Percentiles rank a stretch among this genome's conserved stretches.
Evolutionary conservation across 768 basidiomycete species (phyloP).

Genomic region (Dendrothele bispora): DNA sequence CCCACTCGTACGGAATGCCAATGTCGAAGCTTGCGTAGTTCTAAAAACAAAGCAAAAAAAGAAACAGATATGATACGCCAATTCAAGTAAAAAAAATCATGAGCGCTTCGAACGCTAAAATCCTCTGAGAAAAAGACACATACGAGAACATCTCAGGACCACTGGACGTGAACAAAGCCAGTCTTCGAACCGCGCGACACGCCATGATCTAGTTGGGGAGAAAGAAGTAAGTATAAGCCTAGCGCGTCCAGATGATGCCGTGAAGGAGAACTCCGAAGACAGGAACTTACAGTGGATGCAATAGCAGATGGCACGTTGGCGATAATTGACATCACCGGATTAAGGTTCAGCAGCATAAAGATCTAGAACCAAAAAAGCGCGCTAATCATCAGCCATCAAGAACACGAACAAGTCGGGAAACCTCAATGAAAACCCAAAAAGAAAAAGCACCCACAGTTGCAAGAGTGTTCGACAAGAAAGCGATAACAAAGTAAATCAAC

Average conservation of each 20-base stretch:
- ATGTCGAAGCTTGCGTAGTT: conserved; percentile 11
- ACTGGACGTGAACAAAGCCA: conserved; percentile 35
- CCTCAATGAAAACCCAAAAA: neutral
- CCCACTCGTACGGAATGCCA: conserved; percentile 9
- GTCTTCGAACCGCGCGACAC: conserved; percentile 33
- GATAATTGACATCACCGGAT: conserved; percentile 55
- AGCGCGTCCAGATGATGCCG: neutral
- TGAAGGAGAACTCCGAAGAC: neutral
- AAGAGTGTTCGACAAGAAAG: conserved; percentile 70
- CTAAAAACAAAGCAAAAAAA: neutral
- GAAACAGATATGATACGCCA: neutral
- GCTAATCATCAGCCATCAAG: too few species aligned
- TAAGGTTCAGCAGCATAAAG: conserved; percentile 54
- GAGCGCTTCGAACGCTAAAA: too few species aligned
- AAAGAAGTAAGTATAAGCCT: neutral
- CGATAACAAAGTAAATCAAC: conserved; percentile 73
- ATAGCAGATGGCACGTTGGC: conserved; percentile 59
- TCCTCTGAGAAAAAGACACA: neutral
- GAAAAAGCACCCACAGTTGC: conserved; percentile 40
- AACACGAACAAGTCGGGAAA: too few species aligned
- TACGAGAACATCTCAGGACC: conserved; percentile 9
- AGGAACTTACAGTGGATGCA: conserved; percentile 52
- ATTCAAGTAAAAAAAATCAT: too few species aligned
- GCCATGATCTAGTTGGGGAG: conserved; percentile 11
- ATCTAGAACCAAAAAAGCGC: conserved; percentile 22